phyloP scores from a whole-genome alignment of 148 eudicot genomes.

The Linanthus parryae region DNA sequence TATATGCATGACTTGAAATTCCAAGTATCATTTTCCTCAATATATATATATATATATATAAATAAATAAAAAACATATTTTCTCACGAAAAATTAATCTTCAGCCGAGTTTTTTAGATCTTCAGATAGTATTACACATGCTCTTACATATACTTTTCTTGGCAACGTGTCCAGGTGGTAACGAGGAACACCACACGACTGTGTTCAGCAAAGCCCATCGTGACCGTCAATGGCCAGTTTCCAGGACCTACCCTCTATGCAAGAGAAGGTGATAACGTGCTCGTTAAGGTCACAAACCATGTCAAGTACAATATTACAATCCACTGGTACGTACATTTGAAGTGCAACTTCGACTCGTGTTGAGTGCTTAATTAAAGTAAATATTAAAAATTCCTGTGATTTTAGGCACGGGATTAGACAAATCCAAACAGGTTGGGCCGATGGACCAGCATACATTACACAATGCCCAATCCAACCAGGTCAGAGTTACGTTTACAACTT shows the following conservation, averaged over 20 bases:
- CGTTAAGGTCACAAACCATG: slow-evolving; percentile 40
- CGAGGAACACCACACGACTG: slow-evolving; percentile 31
- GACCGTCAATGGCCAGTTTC: slow-evolving; percentile 43
- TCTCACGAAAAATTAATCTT: too few relatives aligned
- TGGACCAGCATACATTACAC: slow-evolving; percentile 58
- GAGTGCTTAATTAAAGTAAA: too few relatives aligned
- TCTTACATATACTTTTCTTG: neutral
- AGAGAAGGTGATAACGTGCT: slow-evolving; percentile 51
- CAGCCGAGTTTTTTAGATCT: too few relatives aligned
- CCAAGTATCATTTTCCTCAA: too few relatives aligned
- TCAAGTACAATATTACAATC: slow-evolving; percentile 46
- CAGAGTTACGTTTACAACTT: slow-evolving; percentile 48
- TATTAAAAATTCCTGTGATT: too few relatives aligned
- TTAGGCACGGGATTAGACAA: slow-evolving; percentile 53
- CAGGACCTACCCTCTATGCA: slow-evolving; percentile 48
- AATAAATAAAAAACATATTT: too few relatives aligned
- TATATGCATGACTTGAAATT: too few relatives aligned
- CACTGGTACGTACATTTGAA: slow-evolving; percentile 58
- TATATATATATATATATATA: too few relatives aligned
- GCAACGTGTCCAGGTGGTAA: slow-evolving; percentile 36
- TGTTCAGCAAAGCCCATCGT: slow-evolving; percentile 42
- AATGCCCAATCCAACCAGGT: slow-evolving; percentile 47
- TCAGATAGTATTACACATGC: too few relatives aligned
- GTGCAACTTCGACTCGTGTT: too few relatives aligned
- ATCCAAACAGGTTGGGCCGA: slow-evolving; percentile 55